These are phyloP conservation scores for Otatea glauca DNA, from an alignment of 176 grass and related monocot genomes.

Conservation along the genomic window DNA sequence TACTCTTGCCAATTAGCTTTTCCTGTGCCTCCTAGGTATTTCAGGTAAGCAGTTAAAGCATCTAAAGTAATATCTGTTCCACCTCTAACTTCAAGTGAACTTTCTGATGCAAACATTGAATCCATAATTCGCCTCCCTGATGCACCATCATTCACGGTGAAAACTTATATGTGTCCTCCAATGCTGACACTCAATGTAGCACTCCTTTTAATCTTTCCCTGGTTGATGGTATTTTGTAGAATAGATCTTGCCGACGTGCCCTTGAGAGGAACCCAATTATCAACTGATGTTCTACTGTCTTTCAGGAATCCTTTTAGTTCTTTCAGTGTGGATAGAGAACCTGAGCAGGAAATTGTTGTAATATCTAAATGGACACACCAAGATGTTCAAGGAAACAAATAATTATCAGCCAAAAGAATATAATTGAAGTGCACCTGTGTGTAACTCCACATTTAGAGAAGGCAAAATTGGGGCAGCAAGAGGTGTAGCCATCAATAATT, in stretches of 20 bases:
- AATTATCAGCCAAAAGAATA: conserved; percentile 26
- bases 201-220: conserved; percentile 52
- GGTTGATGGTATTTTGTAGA: conserved; percentile 43
- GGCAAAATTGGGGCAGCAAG: conserved; percentile 62
- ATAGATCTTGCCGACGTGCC: conserved; percentile 53
- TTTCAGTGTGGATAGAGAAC: conserved; percentile 70
- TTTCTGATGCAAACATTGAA: conserved; percentile 82
- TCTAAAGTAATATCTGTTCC: conserved; percentile 69
- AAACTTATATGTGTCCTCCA: conserved; percentile 45
- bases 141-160: conserved; percentile 29
- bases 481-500: conserved; percentile 55
- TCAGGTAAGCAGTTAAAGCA: conserved; percentile 83
- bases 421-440: conserved; percentile 61
- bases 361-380: neutral
- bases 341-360: conserved; percentile 55
- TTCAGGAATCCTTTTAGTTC: conserved; percentile 73
- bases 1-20: conserved; percentile 96
- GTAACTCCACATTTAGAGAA: conserved; percentile 65
- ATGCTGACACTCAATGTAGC: conserved; percentile 35
- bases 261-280: conserved; percentile 68
- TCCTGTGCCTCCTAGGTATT: conserved; percentile 88
- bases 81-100: conserved; percentile 70
- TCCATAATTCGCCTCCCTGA: conserved; percentile 52
- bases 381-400: conserved; percentile 38
- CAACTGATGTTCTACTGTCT: conserved; percentile 36